Evolutionary conservation across 1,284 basidiomycete species (phyloP).

Genomic region (Moesziomyces sp.): DNA sequence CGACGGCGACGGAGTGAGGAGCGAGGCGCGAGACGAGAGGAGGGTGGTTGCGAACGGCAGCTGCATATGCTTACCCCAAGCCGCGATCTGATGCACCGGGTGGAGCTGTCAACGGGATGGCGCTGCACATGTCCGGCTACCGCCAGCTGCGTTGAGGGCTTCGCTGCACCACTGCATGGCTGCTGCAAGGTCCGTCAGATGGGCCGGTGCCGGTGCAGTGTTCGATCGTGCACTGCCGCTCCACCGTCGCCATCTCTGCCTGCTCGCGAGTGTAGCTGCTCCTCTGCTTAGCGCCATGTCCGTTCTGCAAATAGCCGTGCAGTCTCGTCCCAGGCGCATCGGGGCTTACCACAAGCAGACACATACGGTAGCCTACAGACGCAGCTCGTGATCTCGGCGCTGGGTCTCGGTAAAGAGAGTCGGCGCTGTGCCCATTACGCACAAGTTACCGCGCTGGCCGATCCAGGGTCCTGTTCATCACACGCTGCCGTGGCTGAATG

Average conservation of each 20-base stretch:
- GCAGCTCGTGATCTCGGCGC: constrained; percentile 25
- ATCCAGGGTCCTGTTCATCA: constrained; percentile 13
- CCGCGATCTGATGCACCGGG: constrained; percentile 21
- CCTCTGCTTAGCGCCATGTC: no score
- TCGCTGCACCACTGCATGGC: neutral
- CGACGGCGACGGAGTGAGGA: neutral
- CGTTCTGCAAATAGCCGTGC: neutral
- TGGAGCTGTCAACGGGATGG: constrained; percentile 17
- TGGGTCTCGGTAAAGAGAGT: constrained; percentile 11
- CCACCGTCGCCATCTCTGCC: no score
- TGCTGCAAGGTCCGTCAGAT: neutral
- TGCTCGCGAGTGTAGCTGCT: no score
- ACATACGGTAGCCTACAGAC: neutral
- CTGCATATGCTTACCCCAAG: constrained; percentile 31
- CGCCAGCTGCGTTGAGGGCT: no score
- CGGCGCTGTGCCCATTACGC: constrained; percentile 2
- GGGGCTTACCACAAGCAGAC: neutral
- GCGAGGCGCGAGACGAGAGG: neutral
- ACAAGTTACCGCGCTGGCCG: constrained; percentile 12
- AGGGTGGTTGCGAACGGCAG: neutral
- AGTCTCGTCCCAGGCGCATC: neutral
- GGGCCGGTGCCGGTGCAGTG: no score
- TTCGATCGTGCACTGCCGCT: neutral
- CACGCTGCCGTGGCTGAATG: neutral
- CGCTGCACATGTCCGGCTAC: constrained; percentile 10